These are phyloP conservation scores for Eucalyptus cladocalyx DNA, from an alignment of 345 rosid species.

Conservation along the genomic window DNA sequence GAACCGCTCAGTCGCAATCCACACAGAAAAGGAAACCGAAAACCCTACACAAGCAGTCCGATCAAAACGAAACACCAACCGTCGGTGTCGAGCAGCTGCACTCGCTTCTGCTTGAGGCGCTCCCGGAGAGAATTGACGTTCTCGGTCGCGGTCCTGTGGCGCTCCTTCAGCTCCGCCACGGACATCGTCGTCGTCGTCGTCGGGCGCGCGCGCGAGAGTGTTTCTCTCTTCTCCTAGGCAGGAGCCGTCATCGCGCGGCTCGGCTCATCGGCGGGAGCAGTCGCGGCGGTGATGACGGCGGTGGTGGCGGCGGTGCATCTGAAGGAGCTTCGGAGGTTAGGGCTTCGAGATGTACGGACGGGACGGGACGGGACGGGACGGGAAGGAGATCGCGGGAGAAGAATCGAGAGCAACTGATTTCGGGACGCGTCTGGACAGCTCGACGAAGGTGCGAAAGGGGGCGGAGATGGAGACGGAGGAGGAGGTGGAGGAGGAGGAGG, in stretches of 20 bases:
- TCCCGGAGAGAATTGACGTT: conserved; percentile 59
- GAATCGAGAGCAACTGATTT: not conserved
- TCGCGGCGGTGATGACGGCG: not conserved
- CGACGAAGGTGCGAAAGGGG: not conserved
- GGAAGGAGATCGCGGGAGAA: not conserved
- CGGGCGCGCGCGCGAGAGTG: not conserved
- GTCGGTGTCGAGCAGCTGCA: conserved; percentile 67
- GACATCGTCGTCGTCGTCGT: conserved; percentile 31
- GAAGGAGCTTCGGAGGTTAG: not conserved
- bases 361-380: not conserved
- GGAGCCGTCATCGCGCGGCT: not conserved
- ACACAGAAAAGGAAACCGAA: not conserved
- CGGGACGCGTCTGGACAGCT: not conserved
- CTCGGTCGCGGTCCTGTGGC: conserved; percentile 60
- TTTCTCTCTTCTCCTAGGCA: not conserved
- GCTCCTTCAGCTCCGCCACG: conserved; percentile 81
- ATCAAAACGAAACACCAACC: conserved; percentile 11
- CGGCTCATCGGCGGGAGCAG: not conserved
- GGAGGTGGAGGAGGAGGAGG: not conserved
- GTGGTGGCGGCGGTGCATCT: not conserved
- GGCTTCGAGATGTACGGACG: not conserved
- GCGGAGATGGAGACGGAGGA: not conserved
- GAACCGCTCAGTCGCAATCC: not conserved
- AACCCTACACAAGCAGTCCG: not conserved
- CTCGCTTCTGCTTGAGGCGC: conserved; percentile 69